Evolutionary conservation across 345 rosid genomes (phyloP).

Genomic region (Lumnitzera racemosa): DNA sequence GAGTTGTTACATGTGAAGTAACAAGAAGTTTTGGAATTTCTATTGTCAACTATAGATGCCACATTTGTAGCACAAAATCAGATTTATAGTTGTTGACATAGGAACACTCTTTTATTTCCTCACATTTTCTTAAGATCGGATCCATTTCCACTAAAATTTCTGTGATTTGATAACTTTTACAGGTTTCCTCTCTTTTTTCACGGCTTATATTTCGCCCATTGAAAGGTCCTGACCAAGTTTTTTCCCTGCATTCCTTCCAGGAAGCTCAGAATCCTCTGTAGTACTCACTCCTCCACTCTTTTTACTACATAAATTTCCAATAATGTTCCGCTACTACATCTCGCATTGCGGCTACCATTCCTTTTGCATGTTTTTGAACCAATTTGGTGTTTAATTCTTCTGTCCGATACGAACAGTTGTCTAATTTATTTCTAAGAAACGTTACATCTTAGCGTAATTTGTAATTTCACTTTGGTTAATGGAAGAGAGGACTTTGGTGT

Average conservation of each 20-base stretch:
- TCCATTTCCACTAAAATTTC: not conserved
- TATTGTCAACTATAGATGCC: too few relatives aligned
- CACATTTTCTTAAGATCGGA: not conserved
- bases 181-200: slow-evolving; percentile 6
- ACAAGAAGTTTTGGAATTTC: too few relatives aligned
- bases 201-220: slow-evolving; percentile 3
- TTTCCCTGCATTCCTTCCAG: not conserved
- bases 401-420: too few relatives aligned
- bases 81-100: slow-evolving; percentile 5
- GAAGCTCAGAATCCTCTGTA: not conserved
- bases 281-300: not conserved
- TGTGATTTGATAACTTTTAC: slow-evolving; percentile 5
- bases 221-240: too few relatives aligned
- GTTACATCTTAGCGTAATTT: too few relatives aligned
- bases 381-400: too few relatives aligned
- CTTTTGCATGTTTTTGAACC: too few relatives aligned
- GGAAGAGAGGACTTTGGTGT: slow-evolving; percentile 3
- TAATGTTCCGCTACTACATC: too few relatives aligned
- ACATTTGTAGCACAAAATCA: not conserved
- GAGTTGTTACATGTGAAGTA: too few relatives aligned
- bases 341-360: too few relatives aligned
- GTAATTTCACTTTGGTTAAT: not conserved
- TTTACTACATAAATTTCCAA: too few relatives aligned
- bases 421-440: too few relatives aligned
- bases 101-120: not conserved